phyloP scores from a whole-genome alignment of 2,329 filamentous ascomycete species.

The Fusarium sacchari region DNA sequence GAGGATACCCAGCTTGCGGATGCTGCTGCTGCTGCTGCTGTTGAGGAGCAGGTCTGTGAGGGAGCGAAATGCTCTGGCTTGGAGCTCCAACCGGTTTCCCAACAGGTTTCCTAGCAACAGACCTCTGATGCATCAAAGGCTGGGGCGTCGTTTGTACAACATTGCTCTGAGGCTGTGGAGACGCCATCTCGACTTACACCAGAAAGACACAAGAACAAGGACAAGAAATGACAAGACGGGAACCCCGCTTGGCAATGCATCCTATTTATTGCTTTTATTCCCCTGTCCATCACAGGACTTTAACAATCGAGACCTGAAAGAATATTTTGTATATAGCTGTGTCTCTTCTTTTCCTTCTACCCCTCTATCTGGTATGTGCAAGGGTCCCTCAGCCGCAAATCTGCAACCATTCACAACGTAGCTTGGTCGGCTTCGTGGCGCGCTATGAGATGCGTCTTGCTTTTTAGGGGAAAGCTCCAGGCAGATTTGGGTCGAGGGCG shows the following conservation, averaged over 20 bases:
- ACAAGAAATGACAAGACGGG: slow-evolving; percentile 27
- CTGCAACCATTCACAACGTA: slow-evolving; percentile 15
- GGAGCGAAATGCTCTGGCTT: slow-evolving; percentile 8
- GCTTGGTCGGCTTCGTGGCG: slow-evolving; percentile 8
- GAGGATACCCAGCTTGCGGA: neutral
- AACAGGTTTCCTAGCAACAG: slow-evolving; percentile 25
- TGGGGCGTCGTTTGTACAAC: slow-evolving; percentile 7
- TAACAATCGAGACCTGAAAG: slow-evolving; percentile 1
- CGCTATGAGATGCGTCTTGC: slow-evolving; percentile 17
- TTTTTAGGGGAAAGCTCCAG: slow-evolving; percentile 12
- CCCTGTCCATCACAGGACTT: slow-evolving; percentile 16
- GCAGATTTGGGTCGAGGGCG: slow-evolving; percentile 7
- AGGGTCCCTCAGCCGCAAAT: slow-evolving; percentile 31
- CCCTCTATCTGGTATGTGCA: slow-evolving; percentile 9
- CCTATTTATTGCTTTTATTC: slow-evolving; percentile 9
- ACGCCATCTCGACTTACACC: slow-evolving; percentile 28
- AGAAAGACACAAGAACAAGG: neutral
- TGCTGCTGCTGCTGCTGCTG: neutral
- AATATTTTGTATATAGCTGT: neutral
- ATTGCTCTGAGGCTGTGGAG: slow-evolving; percentile 20
- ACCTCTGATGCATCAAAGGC: slow-evolving; percentile 22
- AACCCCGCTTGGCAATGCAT: slow-evolving; percentile 15
- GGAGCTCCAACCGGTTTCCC: neutral
- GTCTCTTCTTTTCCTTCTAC: slow-evolving; percentile 10
- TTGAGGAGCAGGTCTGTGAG: slow-evolving; percentile 11